A percentile compares a stretch with the other conserved stretches of the same genome.
Evolutionary conservation across 108 stramenopile species (phyloP).

Genomic region (Nitzschia sp.): DNA sequence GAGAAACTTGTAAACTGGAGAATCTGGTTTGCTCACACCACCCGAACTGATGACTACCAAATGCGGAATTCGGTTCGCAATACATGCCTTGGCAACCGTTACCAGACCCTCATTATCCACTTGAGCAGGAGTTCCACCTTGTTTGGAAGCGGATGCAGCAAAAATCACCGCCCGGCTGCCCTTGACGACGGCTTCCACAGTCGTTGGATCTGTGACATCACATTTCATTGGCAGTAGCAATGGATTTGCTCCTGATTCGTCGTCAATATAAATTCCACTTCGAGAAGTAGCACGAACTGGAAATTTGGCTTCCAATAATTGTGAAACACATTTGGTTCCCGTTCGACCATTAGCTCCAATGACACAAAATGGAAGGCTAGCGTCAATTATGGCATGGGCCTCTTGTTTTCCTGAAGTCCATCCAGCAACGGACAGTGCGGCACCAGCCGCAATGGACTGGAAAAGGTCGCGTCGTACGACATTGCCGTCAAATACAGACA

Average conservation of each 20-base stretch:
- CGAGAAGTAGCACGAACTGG: constrained; percentile 41
- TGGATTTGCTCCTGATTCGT: background rate
- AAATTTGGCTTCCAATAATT: constrained; percentile 8
- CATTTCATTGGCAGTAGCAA: constrained; percentile 31
- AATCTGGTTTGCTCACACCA: constrained; percentile 75
- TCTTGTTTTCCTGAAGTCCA: no score
- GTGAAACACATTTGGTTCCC: constrained; percentile 44
- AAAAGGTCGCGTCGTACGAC: no score
- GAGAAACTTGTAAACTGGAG: constrained; percentile 70
- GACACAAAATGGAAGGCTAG: constrained; percentile 39
- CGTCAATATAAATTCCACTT: constrained; percentile 32
- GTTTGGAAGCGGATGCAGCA: constrained; percentile 80
- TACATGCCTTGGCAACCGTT: constrained; percentile 75
- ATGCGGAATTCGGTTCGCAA: constrained; percentile 68
- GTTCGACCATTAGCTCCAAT: constrained; percentile 54
- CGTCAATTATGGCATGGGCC: no score
- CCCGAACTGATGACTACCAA: constrained; percentile 80
- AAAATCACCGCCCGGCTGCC: constrained; percentile 79
- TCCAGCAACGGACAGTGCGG: no score
- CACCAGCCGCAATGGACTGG: no score
- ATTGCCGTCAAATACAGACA: no score
- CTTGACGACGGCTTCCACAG: constrained; percentile 40
- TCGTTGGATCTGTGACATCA: constrained; percentile 64
- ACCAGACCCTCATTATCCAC: constrained; percentile 81
- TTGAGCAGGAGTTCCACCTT: constrained; percentile 66